Evolutionary conservation across 2,329 filamentous ascomycete species (phyloP), one percentile per base, ranked within the genome.

Genomic region (Neonectria magnoliae): DNA sequence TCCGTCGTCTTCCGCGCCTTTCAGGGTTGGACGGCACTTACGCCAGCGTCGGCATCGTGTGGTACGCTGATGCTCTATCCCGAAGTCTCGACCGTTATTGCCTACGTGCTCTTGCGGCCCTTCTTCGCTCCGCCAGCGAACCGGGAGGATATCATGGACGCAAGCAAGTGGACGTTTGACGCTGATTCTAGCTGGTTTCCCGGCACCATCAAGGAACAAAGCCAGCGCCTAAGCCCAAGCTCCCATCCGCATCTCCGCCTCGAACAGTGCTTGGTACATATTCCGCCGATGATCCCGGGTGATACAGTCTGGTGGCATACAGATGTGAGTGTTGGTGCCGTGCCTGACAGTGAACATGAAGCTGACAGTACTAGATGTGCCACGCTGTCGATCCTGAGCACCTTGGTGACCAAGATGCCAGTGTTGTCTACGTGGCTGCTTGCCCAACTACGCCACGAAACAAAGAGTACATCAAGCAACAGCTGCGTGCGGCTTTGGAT

Each of bases 1-100:
- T 81, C 78, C 1, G 73, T 75, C 4, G 80, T 81, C 5, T 76
- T 81, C 36, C 75, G 79, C 8, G 72, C 73, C 9, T 81, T 78
- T 64, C 79, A 81, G 64, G 81, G 80, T 31, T 82, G 80, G 81
- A 82, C 80, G 5, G 81, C 79, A 1, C 69, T 81, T 20, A 81
- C 79, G 0, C 69, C 69, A 2, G 75, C 78, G 2, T 76, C 68
- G 4, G 60, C 69, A 13, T 52, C 57, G 5, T 76, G 80, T 58
- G 81, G 80, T 13, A 80, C 75, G 4, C 62, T 83, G 27, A 69
- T 81, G 65, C 60, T 83, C 6, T 81, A 79, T 55, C 81, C 81
- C 2, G 54, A 65, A 16, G 53, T 65, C 16, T 33, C 41, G 16
- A 27, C 42, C 1, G 54, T 44, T 10, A 48, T 62, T 33, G 41